These are phyloP conservation scores for Sporopachydermia lactativora DNA, from an alignment of 805 yeast species.

Conservation along the genomic window DNA sequence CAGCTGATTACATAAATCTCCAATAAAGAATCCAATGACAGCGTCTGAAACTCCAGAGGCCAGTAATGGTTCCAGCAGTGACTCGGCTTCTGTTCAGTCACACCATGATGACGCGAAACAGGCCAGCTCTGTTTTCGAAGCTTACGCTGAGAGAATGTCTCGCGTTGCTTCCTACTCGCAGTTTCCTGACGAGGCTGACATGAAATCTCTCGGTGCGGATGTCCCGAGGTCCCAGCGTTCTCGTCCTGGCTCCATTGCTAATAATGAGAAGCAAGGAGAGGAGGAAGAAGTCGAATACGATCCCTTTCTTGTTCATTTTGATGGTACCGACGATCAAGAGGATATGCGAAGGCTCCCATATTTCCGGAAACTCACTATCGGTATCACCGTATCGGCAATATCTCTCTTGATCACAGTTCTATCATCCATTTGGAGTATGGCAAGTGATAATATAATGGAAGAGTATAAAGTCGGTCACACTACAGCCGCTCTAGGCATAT, in stretches of 20 bases:
- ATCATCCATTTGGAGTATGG: constrained; percentile 34
- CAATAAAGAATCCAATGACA: no score
- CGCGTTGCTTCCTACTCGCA: constrained; percentile 4
- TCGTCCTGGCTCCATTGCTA: no score
- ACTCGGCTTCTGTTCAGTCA: no score
- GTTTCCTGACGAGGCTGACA: constrained; percentile 6
- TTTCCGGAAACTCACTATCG: constrained; percentile 41
- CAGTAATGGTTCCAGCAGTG: no score
- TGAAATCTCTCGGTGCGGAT: no score
- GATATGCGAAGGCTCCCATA: constrained; percentile 24
- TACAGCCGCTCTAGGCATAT: constrained; percentile 32
- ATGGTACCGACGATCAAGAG: constrained; percentile 17
- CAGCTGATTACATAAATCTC: no score
- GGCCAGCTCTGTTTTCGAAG: no score
- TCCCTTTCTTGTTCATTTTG: constrained; percentile 19
- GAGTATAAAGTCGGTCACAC: constrained; percentile 28
- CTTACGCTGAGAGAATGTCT: no score
- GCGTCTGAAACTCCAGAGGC: no score
- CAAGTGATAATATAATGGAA: constrained; percentile 23
- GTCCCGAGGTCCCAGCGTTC: no score
- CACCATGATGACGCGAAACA: no score
- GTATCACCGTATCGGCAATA: constrained; percentile 36
- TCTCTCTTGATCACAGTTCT: constrained; percentile 41
- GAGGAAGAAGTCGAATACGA: no score
- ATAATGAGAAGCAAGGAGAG: constrained; percentile 6